Percentiles rank a stretch among this genome's conserved stretches.
Evolutionary conservation across 2,329 filamentous ascomycete genomes (phyloP).

Genomic region (Fusarium nelsonii): DNA sequence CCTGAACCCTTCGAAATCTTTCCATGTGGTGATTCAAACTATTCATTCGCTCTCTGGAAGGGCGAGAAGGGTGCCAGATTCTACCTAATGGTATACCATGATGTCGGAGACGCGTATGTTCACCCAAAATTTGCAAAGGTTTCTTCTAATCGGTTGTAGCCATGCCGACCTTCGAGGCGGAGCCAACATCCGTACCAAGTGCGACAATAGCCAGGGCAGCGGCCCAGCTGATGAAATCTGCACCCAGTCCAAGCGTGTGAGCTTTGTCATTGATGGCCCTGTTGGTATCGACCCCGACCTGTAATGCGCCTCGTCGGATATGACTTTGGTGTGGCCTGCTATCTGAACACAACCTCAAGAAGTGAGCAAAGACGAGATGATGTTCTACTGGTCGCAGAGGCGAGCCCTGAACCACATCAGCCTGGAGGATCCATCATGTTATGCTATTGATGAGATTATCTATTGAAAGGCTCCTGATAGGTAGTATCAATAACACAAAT

Average conservation of each 20-base stretch:
- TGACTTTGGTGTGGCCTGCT: too few relatives aligned
- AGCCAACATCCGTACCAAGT: constrained; percentile 22
- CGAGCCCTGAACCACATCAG: too few relatives aligned
- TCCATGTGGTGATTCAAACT: constrained; percentile 15
- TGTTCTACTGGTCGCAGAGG: too few relatives aligned
- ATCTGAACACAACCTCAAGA: too few relatives aligned
- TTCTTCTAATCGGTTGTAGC: constrained; percentile 4
- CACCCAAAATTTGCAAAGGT: neutral
- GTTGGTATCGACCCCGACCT: neutral
- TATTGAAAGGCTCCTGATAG: too few relatives aligned
- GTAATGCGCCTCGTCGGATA: too few relatives aligned
- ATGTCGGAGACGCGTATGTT: constrained; percentile 21
- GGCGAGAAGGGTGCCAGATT: constrained; percentile 7
- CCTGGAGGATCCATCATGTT: too few relatives aligned
- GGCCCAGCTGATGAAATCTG: constrained; percentile 31
- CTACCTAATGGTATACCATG: constrained; percentile 21
- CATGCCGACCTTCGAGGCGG: constrained; percentile 33
- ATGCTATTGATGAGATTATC: too few relatives aligned
- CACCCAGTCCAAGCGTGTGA: constrained; percentile 19
- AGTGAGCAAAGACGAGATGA: too few relatives aligned
- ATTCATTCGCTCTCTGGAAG: constrained; percentile 13
- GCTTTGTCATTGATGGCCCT: constrained; percentile 28
- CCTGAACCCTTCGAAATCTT: constrained; percentile 10
- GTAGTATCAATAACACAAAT: too few relatives aligned
- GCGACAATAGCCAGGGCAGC: constrained; percentile 32